phyloP scores from a whole-genome alignment of 2,329 filamentous ascomycete genomes.

The Colletotrichum sp. region DNA sequence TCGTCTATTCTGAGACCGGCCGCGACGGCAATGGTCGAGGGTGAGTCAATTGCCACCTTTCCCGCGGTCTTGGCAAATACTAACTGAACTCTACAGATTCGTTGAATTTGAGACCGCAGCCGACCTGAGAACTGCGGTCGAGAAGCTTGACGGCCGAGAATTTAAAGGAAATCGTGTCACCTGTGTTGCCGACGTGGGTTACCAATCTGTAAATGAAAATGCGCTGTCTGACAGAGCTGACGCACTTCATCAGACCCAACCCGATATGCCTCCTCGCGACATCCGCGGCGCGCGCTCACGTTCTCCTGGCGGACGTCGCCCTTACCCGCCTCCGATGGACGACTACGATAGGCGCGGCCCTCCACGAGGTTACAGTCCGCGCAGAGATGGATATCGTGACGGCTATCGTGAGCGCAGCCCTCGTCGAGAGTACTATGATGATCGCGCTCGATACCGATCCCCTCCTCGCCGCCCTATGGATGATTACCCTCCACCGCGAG shows the following conservation, averaged over 20 bases:
- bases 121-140: slow-evolving; percentile 88
- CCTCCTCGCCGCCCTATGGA: slow-evolving; percentile 79
- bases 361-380: slow-evolving; percentile 83
- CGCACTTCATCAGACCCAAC: slow-evolving; percentile 66
- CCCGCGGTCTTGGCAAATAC: background rate
- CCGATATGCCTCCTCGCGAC: slow-evolving; percentile 74
- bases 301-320: slow-evolving; percentile 71
- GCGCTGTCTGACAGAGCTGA: background rate
- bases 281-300: slow-evolving; percentile 77
- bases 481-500: slow-evolving; percentile 73
- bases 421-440: slow-evolving; percentile 87
- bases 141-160: slow-evolving; percentile 91
- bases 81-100: slow-evolving; percentile 63
- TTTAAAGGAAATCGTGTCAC: slow-evolving; percentile 90
- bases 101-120: slow-evolving; percentile 96
- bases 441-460: slow-evolving; percentile 80
- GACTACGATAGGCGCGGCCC: slow-evolving; percentile 86
- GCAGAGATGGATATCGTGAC: slow-evolving; percentile 67
- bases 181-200: slow-evolving; percentile 84
- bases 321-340: slow-evolving; percentile 71
- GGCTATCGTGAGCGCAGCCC: slow-evolving; percentile 90
- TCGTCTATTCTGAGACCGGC: slow-evolving; percentile 96
- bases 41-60: slow-evolving; percentile 56
- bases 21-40: slow-evolving; percentile 92
- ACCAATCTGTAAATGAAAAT: background rate